These are phyloP conservation scores for Talaromyces proteolyticus DNA, from an alignment of 495 filamentous ascomycete species.

Conservation along the genomic window DNA sequence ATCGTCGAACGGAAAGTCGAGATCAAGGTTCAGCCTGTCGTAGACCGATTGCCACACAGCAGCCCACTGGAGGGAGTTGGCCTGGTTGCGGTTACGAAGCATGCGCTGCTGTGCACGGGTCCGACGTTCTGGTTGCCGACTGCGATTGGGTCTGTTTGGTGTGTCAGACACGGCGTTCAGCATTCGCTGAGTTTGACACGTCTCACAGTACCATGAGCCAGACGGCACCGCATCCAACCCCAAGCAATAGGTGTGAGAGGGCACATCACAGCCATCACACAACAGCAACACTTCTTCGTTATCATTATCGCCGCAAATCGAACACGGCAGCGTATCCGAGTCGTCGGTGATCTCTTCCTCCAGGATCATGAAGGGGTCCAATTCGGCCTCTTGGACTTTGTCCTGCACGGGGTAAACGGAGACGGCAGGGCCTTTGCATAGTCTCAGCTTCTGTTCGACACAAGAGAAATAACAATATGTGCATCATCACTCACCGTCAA, in stretches of 20 bases:
- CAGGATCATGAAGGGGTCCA: constrained; percentile 73
- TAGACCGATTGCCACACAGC: constrained; percentile 64
- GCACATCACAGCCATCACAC: constrained; percentile 80
- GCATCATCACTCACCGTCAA: constrained; percentile 80
- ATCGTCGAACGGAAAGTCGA: constrained; percentile 86
- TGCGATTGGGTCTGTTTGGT: constrained; percentile 21
- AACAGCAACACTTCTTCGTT: constrained; percentile 75
- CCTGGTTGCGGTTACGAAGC: constrained; percentile 34
- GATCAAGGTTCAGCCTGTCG: constrained; percentile 65
- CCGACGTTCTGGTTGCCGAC: constrained; percentile 36
- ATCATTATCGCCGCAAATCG: constrained; percentile 70
- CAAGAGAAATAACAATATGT: no score
- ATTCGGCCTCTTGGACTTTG: constrained; percentile 81
- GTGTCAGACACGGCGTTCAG: constrained; percentile 28
- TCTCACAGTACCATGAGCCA: constrained; percentile 80
- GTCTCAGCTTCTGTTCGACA: no score
- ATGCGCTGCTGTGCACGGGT: constrained; percentile 44
- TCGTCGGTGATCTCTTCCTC: constrained; percentile 68
- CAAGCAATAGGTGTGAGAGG: constrained; percentile 82
- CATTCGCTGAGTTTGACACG: constrained; percentile 55
- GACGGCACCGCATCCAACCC: constrained; percentile 68
- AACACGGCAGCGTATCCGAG: constrained; percentile 60
- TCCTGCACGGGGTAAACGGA: constrained; percentile 84
- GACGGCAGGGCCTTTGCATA: constrained; percentile 61
- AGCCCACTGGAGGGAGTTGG: constrained; percentile 51